Percentiles rank a stretch among this genome's conserved stretches.
phyloP scores from a whole-genome alignment of 2,329 filamentous ascomycete genomes.

The Coniochaeta ligniaria region DNA sequence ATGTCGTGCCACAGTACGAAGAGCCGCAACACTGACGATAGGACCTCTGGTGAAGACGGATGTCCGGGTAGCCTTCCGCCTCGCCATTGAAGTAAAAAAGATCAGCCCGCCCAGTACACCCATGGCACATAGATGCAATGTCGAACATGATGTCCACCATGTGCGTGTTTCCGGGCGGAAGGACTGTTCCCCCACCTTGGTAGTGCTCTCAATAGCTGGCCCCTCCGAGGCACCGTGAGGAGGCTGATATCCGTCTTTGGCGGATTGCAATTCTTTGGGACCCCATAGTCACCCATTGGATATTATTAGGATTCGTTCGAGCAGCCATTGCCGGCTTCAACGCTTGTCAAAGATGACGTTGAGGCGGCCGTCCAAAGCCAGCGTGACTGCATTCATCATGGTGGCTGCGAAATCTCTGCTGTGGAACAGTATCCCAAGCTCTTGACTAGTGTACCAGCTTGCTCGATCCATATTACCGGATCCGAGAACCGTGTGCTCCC shows the following conservation, averaged over 20 bases:
- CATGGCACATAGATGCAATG: neutral
- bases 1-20: neutral
- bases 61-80: neutral
- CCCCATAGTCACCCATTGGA: neutral
- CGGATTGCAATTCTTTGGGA: no score
- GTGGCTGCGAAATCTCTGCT: conserved; percentile 21
- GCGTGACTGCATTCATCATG: conserved; percentile 21
- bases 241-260: no score
- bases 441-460: conserved; percentile 82
- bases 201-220: neutral
- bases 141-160: neutral
- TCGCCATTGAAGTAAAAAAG: neutral
- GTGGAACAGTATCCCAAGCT: conserved; percentile 61
- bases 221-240: no score
- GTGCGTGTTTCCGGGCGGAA: neutral
- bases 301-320: neutral
- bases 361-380: conserved; percentile 25
- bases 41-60: neutral
- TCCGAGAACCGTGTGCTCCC: conserved; percentile 59
- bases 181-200: neutral
- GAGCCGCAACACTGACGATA: neutral
- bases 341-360: conserved; percentile 19
- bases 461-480: conserved; percentile 81
- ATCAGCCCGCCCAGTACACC: neutral
- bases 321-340: neutral